Conservation (phyloP, 2,329 filamentous ascomycete genomes). For the Tolypocladium inflatum region DNA sequence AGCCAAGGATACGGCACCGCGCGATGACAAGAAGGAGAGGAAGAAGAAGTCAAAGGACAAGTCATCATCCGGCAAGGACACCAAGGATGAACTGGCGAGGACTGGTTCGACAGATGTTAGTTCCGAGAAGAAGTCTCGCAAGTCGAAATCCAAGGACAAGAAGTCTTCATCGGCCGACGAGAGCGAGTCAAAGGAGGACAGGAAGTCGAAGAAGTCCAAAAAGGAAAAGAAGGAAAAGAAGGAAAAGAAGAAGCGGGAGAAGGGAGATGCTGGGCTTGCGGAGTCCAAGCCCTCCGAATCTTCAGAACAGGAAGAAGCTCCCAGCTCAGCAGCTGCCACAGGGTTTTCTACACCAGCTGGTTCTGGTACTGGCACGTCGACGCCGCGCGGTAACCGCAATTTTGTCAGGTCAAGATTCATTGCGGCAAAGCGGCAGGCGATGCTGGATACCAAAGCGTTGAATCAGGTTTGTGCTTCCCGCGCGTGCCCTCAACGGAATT, state of each 20-base stretch:
- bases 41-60: slow-evolving; percentile 32
- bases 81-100: slow-evolving; percentile 14
- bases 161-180: slow-evolving; percentile 1
- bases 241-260: slow-evolving; percentile 35
- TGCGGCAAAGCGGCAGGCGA: slow-evolving; percentile 75
- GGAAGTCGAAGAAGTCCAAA: slow-evolving; percentile 25
- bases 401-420: slow-evolving; percentile 75
- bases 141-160: slow-evolving; percentile 11
- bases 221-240: slow-evolving; percentile 34
- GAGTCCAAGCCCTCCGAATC: slow-evolving; percentile 8
- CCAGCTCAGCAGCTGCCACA: slow-evolving; percentile 19
- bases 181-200: slow-evolving; percentile 12
- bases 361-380: slow-evolving; percentile 34
- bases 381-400: slow-evolving; percentile 50
- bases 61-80: slow-evolving; percentile 1
- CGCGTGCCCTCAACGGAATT: neutral
- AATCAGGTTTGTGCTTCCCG: slow-evolving; percentile 59
- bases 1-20: slow-evolving; percentile 8
- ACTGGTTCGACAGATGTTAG: slow-evolving; percentile 2
- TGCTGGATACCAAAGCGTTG: slow-evolving; percentile 71
- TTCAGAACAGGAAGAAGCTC: slow-evolving; percentile 2
- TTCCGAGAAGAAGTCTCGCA: slow-evolving; percentile 5
- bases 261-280: slow-evolving; percentile 19
- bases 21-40: slow-evolving; percentile 10
- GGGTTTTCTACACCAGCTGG: slow-evolving; percentile 27